These are phyloP conservation scores for Wickerhamomyces sp. DNA, from an alignment of 1,139 yeast species.

Conservation along the genomic window DNA sequence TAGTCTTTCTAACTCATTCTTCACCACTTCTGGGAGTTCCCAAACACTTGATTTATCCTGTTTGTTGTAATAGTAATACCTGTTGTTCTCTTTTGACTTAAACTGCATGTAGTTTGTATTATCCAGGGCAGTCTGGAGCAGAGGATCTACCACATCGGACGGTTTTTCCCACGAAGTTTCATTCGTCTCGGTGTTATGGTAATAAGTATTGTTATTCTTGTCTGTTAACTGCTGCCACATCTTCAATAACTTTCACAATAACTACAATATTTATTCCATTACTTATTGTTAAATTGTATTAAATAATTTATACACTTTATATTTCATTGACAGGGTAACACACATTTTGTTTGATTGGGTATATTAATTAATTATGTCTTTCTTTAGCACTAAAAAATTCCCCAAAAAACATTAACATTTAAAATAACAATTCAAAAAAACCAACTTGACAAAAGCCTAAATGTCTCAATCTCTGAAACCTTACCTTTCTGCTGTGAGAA, in stretches of 20 bases:
- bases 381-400: too few species aligned
- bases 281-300: conserved; percentile 25
- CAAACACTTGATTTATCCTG: conserved; percentile 69
- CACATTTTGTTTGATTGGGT: too few species aligned
- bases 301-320: background rate
- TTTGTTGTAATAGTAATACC: conserved; percentile 66
- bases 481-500: conserved; percentile 88
- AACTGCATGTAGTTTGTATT: conserved; percentile 55
- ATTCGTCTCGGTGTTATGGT: conserved; percentile 60
- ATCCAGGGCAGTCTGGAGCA: conserved; percentile 33
- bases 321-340: too few species aligned
- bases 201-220: conserved; percentile 66
- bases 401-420: too few species aligned
- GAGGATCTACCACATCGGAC: conserved; percentile 37
- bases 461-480: conserved; percentile 87
- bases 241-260: background rate
- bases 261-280: background rate
- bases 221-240: conserved; percentile 65
- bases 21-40: conserved; percentile 58
- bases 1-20: conserved; percentile 10
- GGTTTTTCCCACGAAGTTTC: conserved; percentile 87
- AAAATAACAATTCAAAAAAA: too few species aligned
- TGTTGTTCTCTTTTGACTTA: conserved; percentile 60
- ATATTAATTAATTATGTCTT: too few species aligned
- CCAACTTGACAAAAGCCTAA: too few species aligned